Evolutionary conservation across 371 early-diverging fungal species (phyloP), one percentile per base, ranked within the genome.

Genomic region (Mortierella sp.): DNA sequence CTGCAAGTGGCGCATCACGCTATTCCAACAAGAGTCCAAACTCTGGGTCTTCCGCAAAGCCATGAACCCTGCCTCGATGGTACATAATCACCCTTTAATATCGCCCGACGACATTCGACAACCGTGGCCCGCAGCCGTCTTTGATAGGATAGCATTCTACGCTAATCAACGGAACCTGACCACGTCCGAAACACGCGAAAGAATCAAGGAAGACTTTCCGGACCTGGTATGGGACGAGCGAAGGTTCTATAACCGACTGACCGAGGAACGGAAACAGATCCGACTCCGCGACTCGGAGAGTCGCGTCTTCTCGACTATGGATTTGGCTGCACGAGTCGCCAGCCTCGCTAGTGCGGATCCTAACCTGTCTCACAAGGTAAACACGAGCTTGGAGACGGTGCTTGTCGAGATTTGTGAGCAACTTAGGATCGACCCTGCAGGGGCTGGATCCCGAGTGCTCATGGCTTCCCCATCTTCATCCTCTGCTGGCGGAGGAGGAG

Each of bases 1-100:
- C 61, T 88, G 89, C 67, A 81, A 86, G 61, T 88, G 89, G 89
- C 83, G 89, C 12, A 84, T 88, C 26, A 86, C 87, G 0, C 56
- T 89, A 14, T 86, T 83, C 59, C 85, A 87, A 70, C 86, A 87
- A 78, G 83, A 80, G 26, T 78, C 80, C 43, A 78, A 83, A 27
- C 62, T 70, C 32, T 89, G 87, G 87, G 80, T 85, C 53, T 89
- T 89, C 47, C 79, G 87, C 19, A 86, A 87, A 70, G 87, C 89
- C 11, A 80, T 83, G 60, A 87, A 87, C 70, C 83, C 87, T 14
- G 85, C 86, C 24, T 85, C 86, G 1, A 81, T 72, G 64, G 78
- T 80, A 49, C 89, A 89, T 48, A 89, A 89, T 62, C 89, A 89
- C 50, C 72, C 80, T 4, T 53, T 89, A 52, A 79, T 83, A 55